Evolutionary conservation across 768 basidiomycete genomes (phyloP), one percentile per base, ranked within the genome.

Genomic region (Dacryopinax spathularia): DNA sequence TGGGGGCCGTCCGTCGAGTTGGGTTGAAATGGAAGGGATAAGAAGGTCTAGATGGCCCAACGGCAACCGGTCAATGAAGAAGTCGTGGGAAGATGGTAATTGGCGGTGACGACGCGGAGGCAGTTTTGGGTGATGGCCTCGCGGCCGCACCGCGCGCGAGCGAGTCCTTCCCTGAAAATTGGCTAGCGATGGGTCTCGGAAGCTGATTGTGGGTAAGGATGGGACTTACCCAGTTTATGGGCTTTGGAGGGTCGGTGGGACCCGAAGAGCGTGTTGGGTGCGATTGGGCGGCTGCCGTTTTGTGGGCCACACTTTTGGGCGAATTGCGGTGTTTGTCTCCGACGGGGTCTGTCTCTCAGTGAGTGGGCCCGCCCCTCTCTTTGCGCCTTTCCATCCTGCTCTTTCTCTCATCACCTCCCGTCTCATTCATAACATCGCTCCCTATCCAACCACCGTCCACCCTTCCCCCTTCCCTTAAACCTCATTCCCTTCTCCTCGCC

Each of bases 371-470:
- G 59, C 18, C 39, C 62, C 20, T 44, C 35, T 29, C 34, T 18
- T n/a, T 60, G 39, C 1, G n/a, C 13, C 65, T 33, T 44, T 56
- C 35, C 64, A 48, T 3, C 48, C 39, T 16, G n/a, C 22, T 56
- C 43, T 39, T 43, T 33, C 35, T 60, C 29, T 37, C 39, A 31
- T 39, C 56, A 20, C 34, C 61, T 13, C 33, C 31, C 44, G 60
- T 22, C 62, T 61, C n/a, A 56, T 56, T 56, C 48, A 56, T 56
- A 56, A 56, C 48, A 56, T 10, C 48, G 13, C 48, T 22, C 48
- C 48, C 48, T 29, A 56, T 56, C 48, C 29, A 7, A n/a, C 15
- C 48, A 13, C 18, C 48, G 25, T 56, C 48, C 48, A 13, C 31
- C 48, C 29, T 29, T 56, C 29, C 36, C n/a, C n/a, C n/a, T n/a